These are phyloP conservation scores for Allium fistulosum DNA, from an alignment of 106 monocot genomes.

Conservation along the genomic window DNA sequence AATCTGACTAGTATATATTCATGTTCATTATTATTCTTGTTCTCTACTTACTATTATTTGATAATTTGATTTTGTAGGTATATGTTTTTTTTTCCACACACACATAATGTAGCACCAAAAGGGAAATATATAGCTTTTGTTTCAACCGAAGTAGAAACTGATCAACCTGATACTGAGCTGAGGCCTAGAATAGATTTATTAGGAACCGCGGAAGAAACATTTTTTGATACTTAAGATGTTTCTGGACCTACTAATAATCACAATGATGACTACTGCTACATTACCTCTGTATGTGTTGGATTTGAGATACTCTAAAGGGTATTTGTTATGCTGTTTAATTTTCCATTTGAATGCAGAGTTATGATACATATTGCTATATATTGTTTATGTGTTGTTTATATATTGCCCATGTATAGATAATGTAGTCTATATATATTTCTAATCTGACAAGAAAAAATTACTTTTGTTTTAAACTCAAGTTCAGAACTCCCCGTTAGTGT, in stretches of 20 bases:
- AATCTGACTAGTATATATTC: slow-evolving; percentile 62
- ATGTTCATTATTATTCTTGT: background rate
- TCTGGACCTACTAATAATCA: slow-evolving; percentile 55
- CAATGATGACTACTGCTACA: slow-evolving; percentile 46
- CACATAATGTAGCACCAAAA: slow-evolving; percentile 49
- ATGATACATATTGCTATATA: slow-evolving; percentile 30
- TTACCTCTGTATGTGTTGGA: slow-evolving; percentile 48
- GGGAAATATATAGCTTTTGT: too few relatives aligned
- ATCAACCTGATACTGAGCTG: slow-evolving; percentile 31
- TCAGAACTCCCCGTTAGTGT: too few relatives aligned
- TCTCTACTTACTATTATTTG: too few relatives aligned
- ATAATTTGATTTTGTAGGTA: slow-evolving; percentile 31
- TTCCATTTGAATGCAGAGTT: slow-evolving; percentile 39
- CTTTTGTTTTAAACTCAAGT: too few relatives aligned
- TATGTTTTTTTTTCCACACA: slow-evolving; percentile 48
- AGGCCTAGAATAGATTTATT: slow-evolving; percentile 50
- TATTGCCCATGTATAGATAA: too few relatives aligned
- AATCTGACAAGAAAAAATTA: too few relatives aligned
- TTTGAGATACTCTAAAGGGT: background rate
- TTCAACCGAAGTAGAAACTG: slow-evolving; percentile 38
- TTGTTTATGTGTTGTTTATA: too few relatives aligned
- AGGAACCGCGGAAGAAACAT: slow-evolving; percentile 41
- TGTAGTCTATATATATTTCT: too few relatives aligned
- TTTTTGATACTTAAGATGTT: slow-evolving; percentile 54
- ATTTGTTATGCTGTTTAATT: background rate